Percentiles rank a stretch among this genome's conserved stretches.
These are phyloP conservation scores for Globisporangium paroecandrum DNA, from an alignment of 352 stramenopile genomes.

Conservation along the genomic window DNA sequence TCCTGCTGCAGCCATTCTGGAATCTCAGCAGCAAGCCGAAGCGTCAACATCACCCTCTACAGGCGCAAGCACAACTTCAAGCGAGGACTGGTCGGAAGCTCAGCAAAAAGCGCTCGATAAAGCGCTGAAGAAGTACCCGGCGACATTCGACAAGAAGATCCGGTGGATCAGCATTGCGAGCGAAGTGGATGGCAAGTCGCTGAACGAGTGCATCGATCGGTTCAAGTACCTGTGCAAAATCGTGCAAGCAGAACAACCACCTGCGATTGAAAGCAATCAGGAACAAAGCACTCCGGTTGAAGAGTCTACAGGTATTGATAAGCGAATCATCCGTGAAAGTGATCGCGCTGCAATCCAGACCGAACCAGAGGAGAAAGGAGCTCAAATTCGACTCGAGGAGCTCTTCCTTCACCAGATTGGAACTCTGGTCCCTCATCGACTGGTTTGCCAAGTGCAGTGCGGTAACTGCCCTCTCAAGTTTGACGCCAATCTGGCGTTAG, in stretches of 20 bases:
- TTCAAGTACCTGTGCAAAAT: conserved; percentile 65
- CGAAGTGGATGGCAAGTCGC: conserved; percentile 56
- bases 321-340: conserved; percentile 46
- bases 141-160: conserved; percentile 65
- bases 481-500: conserved; percentile 49
- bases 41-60: not conserved
- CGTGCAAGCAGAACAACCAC: conserved; percentile 26
- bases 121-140: conserved; percentile 69
- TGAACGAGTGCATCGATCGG: conserved; percentile 83
- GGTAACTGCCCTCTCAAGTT: conserved; percentile 73
- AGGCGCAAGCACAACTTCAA: not conserved
- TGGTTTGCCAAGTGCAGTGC: conserved; percentile 69
- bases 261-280: not conserved
- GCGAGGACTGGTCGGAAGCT: conserved; percentile 47
- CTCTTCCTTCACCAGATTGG: conserved; percentile 78
- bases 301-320: conserved; percentile 23
- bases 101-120: conserved; percentile 67
- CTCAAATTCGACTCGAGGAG: conserved; percentile 55
- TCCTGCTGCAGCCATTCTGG: not conserved
- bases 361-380: conserved; percentile 46
- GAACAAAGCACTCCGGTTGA: conserved; percentile 2
- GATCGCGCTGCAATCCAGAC: conserved; percentile 52
- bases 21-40: not conserved
- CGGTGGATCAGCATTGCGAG: conserved; percentile 65
- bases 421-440: conserved; percentile 61